These are phyloP conservation scores for Caryopteris hybrid DNA, from an alignment of 305 asterid species.

Conservation along the genomic window DNA sequence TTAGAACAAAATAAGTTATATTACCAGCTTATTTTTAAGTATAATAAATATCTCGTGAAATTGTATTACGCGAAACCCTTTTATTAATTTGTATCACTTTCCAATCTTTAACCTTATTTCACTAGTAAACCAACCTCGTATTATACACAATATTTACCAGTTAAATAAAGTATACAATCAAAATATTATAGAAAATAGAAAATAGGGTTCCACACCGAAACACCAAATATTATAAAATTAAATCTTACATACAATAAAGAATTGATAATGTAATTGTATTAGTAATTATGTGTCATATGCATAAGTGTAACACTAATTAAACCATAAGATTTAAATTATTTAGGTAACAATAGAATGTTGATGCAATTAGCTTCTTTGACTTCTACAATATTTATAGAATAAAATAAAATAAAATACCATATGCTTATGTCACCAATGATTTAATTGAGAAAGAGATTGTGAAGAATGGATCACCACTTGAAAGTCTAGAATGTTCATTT, in stretches of 20 bases:
- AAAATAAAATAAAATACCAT: background rate
- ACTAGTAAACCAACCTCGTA: background rate
- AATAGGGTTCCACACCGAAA: too few relatives aligned
- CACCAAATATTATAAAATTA: background rate
- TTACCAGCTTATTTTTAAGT: too few relatives aligned
- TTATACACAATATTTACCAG: too few relatives aligned
- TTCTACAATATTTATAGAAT: background rate
- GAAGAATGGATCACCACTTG: background rate
- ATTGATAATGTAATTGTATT: too few relatives aligned
- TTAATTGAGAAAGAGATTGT: slow-evolving; percentile 4
- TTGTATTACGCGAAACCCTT: too few relatives aligned
- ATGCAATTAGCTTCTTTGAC: background rate
- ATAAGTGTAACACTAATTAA: background rate
- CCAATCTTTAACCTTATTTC: too few relatives aligned
- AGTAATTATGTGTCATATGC: background rate
- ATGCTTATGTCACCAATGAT: slow-evolving; percentile 3
- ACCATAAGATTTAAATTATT: background rate
- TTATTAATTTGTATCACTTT: too few relatives aligned
- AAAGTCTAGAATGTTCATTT: slow-evolving; percentile 4
- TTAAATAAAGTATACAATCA: too few relatives aligned
- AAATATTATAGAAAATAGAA: too few relatives aligned
- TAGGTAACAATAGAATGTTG: background rate
- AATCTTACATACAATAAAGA: background rate
- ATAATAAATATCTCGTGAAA: too few relatives aligned
- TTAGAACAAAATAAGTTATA: too few relatives aligned